These are phyloP conservation scores for Astrothelium subdiscretum DNA, from an alignment of 495 filamentous ascomycete species.

Conservation along the genomic window DNA sequence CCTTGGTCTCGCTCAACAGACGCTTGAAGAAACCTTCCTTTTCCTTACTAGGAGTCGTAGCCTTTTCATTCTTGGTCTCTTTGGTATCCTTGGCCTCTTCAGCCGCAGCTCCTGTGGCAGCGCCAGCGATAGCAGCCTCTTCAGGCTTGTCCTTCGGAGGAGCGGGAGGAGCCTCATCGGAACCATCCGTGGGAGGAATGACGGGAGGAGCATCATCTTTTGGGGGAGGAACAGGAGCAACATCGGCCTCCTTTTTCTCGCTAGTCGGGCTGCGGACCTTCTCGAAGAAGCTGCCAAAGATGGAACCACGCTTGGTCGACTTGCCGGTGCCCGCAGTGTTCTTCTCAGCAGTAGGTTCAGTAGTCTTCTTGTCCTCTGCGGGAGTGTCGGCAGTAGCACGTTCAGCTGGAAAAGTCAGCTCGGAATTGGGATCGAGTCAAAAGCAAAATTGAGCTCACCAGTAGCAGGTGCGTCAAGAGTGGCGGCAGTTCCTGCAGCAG, in stretches of 20 bases:
- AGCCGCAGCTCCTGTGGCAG: constrained; percentile 4
- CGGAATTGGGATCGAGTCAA: not conserved
- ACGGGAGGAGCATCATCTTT: constrained; percentile 8
- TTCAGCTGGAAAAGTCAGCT: constrained; percentile 10
- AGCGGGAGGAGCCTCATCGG: constrained; percentile 1
- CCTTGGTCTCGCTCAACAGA: constrained; percentile 34
- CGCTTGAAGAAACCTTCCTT: constrained; percentile 41
- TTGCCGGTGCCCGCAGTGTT: constrained; percentile 21
- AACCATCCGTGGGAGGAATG: constrained; percentile 15
- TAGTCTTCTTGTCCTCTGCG: constrained; percentile 9
- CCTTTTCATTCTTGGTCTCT: not conserved
- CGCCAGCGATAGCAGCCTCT: constrained; percentile 1
- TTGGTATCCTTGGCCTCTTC: not conserved
- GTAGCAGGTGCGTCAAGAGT: constrained; percentile 9
- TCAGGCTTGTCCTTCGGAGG: constrained; percentile 6
- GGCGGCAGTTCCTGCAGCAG: constrained; percentile 6
- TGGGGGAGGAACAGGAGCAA: constrained; percentile 19
- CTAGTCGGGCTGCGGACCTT: constrained; percentile 26
- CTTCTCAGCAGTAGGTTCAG: constrained; percentile 5
- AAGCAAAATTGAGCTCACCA: constrained; percentile 7
- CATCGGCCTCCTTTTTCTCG: constrained; percentile 31
- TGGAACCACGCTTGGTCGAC: constrained; percentile 28
- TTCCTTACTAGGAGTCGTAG: constrained; percentile 19
- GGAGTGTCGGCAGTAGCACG: constrained; percentile 7
- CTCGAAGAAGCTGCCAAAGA: constrained; percentile 29